phyloP scores from a whole-genome alignment of 805 yeast species.

The Lipomyces oligophaga region DNA sequence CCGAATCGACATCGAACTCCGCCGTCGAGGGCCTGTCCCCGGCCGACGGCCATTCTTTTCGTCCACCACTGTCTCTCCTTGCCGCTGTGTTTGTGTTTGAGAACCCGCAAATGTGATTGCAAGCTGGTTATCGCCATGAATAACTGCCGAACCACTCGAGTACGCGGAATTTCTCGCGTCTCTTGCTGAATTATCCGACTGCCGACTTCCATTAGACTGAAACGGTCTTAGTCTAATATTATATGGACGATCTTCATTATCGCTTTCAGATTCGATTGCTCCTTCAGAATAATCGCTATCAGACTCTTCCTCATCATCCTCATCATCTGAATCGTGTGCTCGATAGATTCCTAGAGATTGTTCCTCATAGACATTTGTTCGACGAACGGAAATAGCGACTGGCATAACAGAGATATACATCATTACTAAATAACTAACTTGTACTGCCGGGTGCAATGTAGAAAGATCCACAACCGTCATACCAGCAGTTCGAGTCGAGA shows the following conservation, averaged over 20 bases:
- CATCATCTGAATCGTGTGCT: conserved; percentile 24
- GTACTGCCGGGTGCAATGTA: conserved; percentile 79
- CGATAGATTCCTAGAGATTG: conserved; percentile 89
- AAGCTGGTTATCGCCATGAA: background rate
- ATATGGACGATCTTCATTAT: background rate
- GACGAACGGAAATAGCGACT: conserved; percentile 88
- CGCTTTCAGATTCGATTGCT: conserved; percentile 9
- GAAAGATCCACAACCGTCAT: conserved; percentile 69
- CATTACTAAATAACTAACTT: conserved; percentile 91
- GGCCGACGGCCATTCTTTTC: background rate
- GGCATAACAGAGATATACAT: conserved; percentile 98
- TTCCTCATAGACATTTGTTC: conserved; percentile 97
- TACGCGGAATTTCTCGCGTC: background rate
- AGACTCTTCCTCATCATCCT: conserved; percentile 22
- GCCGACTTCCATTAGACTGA: background rate
- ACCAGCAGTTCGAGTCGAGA: conserved; percentile 93
- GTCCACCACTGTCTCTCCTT: background rate
- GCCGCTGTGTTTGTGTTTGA: too few species aligned
- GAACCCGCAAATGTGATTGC: background rate
- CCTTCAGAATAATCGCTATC: conserved; percentile 21
- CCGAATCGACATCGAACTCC: conserved; percentile 2
- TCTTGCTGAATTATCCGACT: background rate
- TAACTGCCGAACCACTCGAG: background rate
- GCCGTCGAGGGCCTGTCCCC: conserved; percentile 2
- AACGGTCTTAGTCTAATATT: too few species aligned